Evolutionary conservation across 257 asterid species (phyloP).

Genomic region (Solanum corneliomulleri): DNA sequence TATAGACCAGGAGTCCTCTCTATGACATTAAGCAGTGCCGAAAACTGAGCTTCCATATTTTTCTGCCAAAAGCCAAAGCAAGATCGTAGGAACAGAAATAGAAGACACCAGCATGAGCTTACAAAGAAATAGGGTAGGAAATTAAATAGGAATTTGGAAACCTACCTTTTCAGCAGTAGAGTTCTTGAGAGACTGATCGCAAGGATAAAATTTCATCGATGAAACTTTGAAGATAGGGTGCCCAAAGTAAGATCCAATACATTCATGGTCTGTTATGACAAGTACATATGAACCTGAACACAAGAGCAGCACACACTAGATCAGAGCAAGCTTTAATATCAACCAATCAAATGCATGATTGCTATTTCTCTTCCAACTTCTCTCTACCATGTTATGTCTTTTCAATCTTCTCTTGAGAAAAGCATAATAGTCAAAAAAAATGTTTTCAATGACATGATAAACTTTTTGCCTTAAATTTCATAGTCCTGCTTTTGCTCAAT

Average conservation of each 20-base stretch:
- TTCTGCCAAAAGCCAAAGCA: conserved; percentile 37
- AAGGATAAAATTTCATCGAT: conserved; percentile 71
- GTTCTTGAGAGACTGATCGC: conserved; percentile 60
- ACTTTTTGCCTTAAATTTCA: neutral
- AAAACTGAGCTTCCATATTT: conserved; percentile 68
- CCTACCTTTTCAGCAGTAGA: conserved; percentile 69
- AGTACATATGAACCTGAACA: conserved; percentile 65
- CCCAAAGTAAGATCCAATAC: conserved; percentile 66
- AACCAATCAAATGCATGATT: neutral
- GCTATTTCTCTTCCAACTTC: neutral
- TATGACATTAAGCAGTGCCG: conserved; percentile 50
- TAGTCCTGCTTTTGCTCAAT: neutral
- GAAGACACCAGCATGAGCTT: conserved; percentile 1
- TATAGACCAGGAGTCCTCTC: conserved; percentile 69
- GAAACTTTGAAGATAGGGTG: conserved; percentile 69
- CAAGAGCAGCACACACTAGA: neutral
- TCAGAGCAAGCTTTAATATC: neutral
- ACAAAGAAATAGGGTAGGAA: neutral
- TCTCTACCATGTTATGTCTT: neutral
- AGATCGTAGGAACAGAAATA: conserved; percentile 8
- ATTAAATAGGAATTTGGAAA: neutral
- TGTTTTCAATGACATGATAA: neutral
- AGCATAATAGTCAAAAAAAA: neutral
- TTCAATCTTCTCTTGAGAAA: neutral
- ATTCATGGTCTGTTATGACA: conserved; percentile 69